These are phyloP conservation scores for Sinapis alba DNA, from an alignment of 441 rosid genomes.

Conservation along the genomic window DNA sequence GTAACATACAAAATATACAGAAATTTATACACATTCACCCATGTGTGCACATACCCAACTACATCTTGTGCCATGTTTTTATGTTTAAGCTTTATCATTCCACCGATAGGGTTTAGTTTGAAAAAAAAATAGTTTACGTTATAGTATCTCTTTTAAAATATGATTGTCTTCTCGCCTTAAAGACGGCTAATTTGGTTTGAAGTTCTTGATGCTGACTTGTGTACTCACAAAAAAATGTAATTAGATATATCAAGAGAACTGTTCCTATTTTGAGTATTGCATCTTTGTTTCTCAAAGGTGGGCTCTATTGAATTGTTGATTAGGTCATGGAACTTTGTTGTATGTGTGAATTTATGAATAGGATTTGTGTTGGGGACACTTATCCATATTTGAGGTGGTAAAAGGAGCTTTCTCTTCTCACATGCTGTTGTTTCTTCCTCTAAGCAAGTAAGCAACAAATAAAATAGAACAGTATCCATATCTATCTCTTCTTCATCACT, in stretches of 20 bases:
- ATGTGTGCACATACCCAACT: too few species aligned
- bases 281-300: conserved; percentile 34
- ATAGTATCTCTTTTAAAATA: not conserved
- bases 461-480: conserved; percentile 6
- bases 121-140: not conserved
- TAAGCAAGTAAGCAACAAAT: conserved; percentile 1
- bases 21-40: conserved; percentile 18
- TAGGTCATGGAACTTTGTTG: conserved; percentile 33
- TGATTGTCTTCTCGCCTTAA: conserved; percentile 2
- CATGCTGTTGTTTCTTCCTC: conserved; percentile 40
- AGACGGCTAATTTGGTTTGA: conserved; percentile 8
- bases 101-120: too few species aligned
- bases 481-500: conserved; percentile 16
- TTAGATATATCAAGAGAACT: conserved; percentile 20
- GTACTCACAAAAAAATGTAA: conserved; percentile 11
- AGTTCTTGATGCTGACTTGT: conserved; percentile 28
- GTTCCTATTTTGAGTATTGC: conserved; percentile 31
- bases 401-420: conserved; percentile 37
- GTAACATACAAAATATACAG: conserved; percentile 25
- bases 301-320: conserved; percentile 27
- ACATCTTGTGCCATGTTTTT: too few species aligned
- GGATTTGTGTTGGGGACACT: conserved; percentile 34
- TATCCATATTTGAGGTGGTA: conserved; percentile 20
- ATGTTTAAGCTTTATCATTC: too few species aligned
- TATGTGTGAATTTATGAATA: conserved; percentile 36